Evolutionary conservation across 2,329 filamentous ascomycete genomes (phyloP), one percentile per base, ranked within the genome.

Genomic region (Rhytidhysteron rufulum): DNA sequence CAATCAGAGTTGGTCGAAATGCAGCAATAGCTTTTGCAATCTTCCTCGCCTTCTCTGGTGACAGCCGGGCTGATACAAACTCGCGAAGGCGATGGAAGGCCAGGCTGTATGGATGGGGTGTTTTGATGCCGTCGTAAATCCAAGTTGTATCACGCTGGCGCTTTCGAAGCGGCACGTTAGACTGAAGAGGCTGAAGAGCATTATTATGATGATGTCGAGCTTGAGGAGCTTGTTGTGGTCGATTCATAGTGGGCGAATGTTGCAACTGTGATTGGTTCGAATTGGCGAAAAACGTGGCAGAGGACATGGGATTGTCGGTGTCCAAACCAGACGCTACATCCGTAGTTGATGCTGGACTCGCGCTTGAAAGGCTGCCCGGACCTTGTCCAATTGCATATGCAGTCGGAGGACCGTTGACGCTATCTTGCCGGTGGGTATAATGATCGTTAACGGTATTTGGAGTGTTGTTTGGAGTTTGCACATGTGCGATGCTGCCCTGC

Each of bases 1-100:
- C 84, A 48, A 97, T 91, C 60, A 98, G 93, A 0, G 89, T 93
- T 2, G 93, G 91, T 6, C 93, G 84, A 53, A 96, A 95, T 32
- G 86, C 88, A 5, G 88, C 85, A 38, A 98, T 77, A 0, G 90
- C 85, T 67, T 90, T 88, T 43, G 88, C 89, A 50, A 96, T 95
- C 42, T 84, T 82, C 18, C 91, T 67, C 0, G 85, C 84, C 66
- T 90, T 90, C 49, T 82, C 82, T 10, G 82, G 74, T 1, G 86
- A 79, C 55, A 95, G 90, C 16, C 89, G 85, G 36, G 81, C 80
- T 60, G 88, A 80, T 25, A 96, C 75, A 47, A 90, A 83, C 7
- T 82, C 82, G 31, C 89, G 88, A 47, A 97, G 79, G 49, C 84
- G 86, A 66, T 98, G 93, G 63, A 95, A 97, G 16, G 88, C 88